phyloP scores from a whole-genome alignment of 768 basidiomycete species.

The Suillus weaverae region DNA sequence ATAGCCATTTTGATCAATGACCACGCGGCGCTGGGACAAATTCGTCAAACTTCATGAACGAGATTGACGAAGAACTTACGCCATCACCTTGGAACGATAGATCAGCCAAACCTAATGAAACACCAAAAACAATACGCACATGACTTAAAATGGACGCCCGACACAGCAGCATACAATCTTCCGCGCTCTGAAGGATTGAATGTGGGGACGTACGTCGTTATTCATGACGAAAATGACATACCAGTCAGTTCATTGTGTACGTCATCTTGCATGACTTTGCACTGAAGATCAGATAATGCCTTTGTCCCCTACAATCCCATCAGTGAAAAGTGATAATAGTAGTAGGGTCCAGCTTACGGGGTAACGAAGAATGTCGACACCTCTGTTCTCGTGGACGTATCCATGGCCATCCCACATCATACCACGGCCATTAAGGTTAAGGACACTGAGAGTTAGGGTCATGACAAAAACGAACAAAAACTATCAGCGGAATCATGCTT shows the following conservation, averaged over 20 bases:
- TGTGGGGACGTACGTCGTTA: neutral
- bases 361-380: constrained; percentile 1
- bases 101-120: neutral
- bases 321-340: neutral
- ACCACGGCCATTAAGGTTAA: neutral
- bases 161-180: constrained; percentile 11
- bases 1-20: neutral
- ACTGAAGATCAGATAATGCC: constrained; percentile 10
- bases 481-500: neutral
- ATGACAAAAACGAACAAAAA: neutral
- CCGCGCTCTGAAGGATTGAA: constrained; percentile 9
- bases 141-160: constrained; percentile 18
- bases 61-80: neutral
- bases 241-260: constrained; percentile 11
- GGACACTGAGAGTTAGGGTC: neutral
- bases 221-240: neutral
- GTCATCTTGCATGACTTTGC: constrained; percentile 13
- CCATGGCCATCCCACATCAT: constrained; percentile 12
- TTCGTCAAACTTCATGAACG: neutral
- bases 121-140: constrained; percentile 11
- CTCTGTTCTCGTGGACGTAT: neutral
- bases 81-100: neutral
- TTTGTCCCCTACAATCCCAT: constrained; percentile 14
- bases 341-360: constrained; percentile 4
- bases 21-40: neutral